Percentiles rank a stretch among this genome's conserved stretches.
Conservation (phyloP, 257 asterid genomes). For the Voacanga thouarsii region DNA sequence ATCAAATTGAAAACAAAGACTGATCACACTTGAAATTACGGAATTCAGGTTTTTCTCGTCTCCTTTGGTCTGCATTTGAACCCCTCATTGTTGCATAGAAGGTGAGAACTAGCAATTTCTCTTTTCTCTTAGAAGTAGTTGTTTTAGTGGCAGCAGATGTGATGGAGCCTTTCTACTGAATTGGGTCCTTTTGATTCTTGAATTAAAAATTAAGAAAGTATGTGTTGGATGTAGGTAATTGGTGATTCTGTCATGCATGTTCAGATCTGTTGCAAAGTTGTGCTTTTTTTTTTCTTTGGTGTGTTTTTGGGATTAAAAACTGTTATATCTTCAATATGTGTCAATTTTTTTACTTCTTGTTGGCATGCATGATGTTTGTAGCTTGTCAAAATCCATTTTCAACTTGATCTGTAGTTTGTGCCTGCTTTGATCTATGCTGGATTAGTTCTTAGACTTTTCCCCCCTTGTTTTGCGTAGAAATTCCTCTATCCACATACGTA, state of each 20-base stretch:
- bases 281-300: neutral
- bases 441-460: neutral
- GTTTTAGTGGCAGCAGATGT: neutral
- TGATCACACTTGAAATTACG: neutral
- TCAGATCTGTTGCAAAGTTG: slow-evolving; percentile 3
- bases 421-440: neutral
- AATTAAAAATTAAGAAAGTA: neutral
- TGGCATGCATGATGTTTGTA: neutral
- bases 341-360: neutral
- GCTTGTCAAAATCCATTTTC: neutral
- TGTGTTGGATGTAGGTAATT: neutral
- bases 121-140: neutral
- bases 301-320: neutral
- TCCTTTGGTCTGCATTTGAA: neutral
- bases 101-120: neutral
- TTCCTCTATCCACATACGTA: neutral
- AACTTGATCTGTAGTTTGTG: neutral
- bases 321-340: neutral
- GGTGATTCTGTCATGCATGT: neutral
- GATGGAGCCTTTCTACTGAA: neutral
- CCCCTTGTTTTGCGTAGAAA: too few relatives aligned
- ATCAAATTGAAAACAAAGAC: neutral
- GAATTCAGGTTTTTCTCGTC: neutral
- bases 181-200: neutral
- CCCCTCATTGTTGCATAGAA: neutral